Conservation (phyloP, 2,329 filamentous ascomycete genomes). For the Tolypocladium sp. region DNA sequence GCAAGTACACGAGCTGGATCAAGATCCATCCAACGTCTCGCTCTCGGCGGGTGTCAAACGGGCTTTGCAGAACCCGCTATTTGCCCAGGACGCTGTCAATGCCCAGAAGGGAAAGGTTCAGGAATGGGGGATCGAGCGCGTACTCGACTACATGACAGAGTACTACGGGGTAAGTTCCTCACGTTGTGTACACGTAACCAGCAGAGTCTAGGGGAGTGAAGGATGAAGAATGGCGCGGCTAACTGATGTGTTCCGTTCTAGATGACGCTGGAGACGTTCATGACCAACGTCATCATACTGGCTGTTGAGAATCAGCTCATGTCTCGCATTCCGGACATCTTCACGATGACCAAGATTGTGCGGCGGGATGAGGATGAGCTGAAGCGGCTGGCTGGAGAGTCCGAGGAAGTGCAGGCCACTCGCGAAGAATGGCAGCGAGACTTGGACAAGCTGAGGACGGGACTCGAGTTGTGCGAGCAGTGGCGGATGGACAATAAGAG, state of each 20-base stretch:
- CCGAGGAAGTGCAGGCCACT: background rate
- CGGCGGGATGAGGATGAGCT: background rate
- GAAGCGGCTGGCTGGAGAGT: background rate
- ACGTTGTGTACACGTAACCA: background rate
- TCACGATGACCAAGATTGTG: background rate
- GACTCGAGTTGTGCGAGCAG: background rate
- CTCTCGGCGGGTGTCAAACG: background rate
- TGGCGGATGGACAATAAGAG: background rate
- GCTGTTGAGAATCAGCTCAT: conserved; percentile 3
- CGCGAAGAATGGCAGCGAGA: background rate
- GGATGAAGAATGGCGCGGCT: background rate
- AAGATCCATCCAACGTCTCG: background rate
- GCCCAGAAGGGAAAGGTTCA: background rate
- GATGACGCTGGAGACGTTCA: conserved; percentile 3
- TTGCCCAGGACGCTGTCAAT: background rate
- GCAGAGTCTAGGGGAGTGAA: background rate
- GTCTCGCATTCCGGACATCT: background rate
- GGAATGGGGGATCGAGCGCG: background rate
- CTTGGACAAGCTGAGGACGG: background rate
- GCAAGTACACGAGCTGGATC: background rate
- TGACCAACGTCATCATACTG: conserved; percentile 2
- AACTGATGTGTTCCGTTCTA: background rate
- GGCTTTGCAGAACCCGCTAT: background rate
- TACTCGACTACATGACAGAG: conserved; percentile 26
- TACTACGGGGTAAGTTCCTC: conserved; percentile 27